Conservation (phyloP, 306 rosid species). For the Vigna mungo region DNA sequence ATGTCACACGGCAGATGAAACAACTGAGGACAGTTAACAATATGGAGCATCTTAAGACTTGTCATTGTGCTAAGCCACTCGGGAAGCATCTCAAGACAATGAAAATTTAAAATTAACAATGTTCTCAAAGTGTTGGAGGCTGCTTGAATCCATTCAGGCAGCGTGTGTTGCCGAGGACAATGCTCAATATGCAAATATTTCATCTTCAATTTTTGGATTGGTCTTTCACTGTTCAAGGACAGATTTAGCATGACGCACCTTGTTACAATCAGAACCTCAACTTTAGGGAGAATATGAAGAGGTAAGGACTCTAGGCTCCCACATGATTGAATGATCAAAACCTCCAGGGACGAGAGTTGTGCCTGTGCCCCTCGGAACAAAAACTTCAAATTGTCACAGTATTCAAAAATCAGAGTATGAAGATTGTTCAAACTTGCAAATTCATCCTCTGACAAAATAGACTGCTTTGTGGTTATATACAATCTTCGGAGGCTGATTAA, state of each 20-base stretch:
- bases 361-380: not conserved
- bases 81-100: conserved; percentile 6
- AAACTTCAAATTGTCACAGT: conserved; percentile 6
- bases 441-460: not conserved
- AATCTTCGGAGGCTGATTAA: conserved; percentile 1
- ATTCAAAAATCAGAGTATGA: not conserved
- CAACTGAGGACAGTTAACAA: not conserved
- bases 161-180: not conserved
- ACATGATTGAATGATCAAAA: not conserved
- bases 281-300: not conserved
- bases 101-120: not conserved
- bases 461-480: conserved; percentile 27
- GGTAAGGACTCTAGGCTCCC: not conserved
- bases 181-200: not conserved
- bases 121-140: not conserved
- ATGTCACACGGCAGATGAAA: not conserved
- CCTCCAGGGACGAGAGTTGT: not conserved
- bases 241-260: not conserved
- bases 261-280: not conserved
- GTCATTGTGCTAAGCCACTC: not conserved
- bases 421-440: not conserved
- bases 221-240: not conserved
- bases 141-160: conserved; percentile 31
- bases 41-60: not conserved
- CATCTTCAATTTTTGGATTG: not conserved